Conservation (phyloP, 345 rosid species). For the Eucalyptus globulus region DNA sequence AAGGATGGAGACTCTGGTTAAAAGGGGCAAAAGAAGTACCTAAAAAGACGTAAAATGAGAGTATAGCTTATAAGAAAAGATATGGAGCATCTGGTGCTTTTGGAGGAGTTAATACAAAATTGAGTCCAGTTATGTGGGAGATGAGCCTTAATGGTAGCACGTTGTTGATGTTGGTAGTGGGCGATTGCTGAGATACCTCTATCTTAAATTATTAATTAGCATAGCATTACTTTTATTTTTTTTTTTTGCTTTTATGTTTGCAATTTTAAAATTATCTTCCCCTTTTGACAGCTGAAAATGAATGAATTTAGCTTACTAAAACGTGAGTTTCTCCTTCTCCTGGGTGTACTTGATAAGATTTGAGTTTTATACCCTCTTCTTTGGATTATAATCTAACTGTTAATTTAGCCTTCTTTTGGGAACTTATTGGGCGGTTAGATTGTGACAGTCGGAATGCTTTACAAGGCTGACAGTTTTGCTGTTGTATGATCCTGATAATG, state of each 20-base stretch:
- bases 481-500: not conserved
- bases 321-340: not conserved
- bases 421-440: not conserved
- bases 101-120: not conserved
- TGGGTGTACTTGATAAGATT: not conserved
- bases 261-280: not conserved
- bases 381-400: not conserved
- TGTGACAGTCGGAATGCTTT: not conserved
- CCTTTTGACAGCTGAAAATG: not conserved
- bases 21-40: not conserved
- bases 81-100: not conserved
- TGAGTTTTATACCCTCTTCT: not conserved
- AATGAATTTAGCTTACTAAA: not conserved
- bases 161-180: not conserved
- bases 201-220: not conserved
- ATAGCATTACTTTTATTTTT: not conserved
- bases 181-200: not conserved
- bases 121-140: not conserved
- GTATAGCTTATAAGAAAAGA: not conserved
- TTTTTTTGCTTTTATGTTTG: not conserved
- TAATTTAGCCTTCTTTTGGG: not conserved
- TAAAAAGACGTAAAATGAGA: not conserved
- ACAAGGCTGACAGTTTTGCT: not conserved
- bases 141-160: not conserved
- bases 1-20: not conserved